These are phyloP conservation scores for Avena insularis DNA, from an alignment of 176 grass and related monocot species.

Conservation along the genomic window DNA sequence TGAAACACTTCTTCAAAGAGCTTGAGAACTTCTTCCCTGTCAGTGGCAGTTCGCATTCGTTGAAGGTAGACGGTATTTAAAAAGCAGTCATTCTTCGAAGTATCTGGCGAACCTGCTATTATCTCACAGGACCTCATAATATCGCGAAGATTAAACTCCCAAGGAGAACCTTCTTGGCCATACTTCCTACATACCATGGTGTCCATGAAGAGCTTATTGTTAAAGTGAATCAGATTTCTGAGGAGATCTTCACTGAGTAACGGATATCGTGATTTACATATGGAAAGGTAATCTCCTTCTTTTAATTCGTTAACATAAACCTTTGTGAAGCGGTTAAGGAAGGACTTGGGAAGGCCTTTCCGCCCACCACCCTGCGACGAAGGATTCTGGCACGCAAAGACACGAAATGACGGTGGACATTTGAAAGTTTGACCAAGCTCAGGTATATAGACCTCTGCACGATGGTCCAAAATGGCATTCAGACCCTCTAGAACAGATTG, in stretches of 20 bases:
- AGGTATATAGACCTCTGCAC: constrained; percentile 96
- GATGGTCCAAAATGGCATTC: constrained; percentile 96
- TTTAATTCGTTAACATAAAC: constrained; percentile 94
- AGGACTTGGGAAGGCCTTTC: constrained; percentile 91
- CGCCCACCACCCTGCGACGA: constrained; percentile 90
- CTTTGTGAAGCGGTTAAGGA: constrained; percentile 95
- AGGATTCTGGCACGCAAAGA: constrained; percentile 98
- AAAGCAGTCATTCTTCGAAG: constrained; percentile 65
- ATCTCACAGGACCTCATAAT: constrained; percentile 89
- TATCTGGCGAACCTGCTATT: constrained; percentile 55
- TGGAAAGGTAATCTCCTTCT: constrained; percentile 81
- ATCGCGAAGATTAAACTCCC: constrained; percentile 99
- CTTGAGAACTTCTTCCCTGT: constrained; percentile 77
- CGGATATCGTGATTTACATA: constrained; percentile 68
- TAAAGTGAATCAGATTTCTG: constrained; percentile 80
- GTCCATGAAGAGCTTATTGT: constrained; percentile 75
- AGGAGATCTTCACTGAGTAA: constrained; percentile 57
- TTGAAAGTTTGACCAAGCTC: constrained; percentile 83
- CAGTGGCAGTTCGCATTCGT: constrained; percentile 79
- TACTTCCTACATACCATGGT: constrained; percentile 86
- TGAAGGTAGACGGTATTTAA: constrained; percentile 91
- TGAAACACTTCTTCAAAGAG: constrained; percentile 85
- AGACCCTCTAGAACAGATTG: constrained; percentile 96
- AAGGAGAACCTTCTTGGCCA: constrained; percentile 89
- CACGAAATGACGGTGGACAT: constrained; percentile 79